A percentile compares a stretch with the other conserved stretches of the same genome.
phyloP scores from a whole-genome alignment of 2,329 filamentous ascomycete genomes.

The Colletotrichum lentis region DNA sequence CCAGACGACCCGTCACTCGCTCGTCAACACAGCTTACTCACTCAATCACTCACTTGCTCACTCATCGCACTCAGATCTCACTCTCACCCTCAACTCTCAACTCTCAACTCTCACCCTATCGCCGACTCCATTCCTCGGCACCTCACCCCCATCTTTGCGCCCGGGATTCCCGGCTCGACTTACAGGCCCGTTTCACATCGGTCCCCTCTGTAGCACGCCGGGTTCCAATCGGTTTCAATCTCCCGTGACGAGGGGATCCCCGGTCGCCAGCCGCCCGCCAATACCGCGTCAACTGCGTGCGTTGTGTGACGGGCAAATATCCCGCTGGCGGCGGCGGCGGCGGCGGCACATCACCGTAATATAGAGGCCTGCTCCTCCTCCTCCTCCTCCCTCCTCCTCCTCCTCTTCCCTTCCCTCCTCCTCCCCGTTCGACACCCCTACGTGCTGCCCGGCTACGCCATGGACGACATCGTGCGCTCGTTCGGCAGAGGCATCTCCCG shows the following conservation, averaged over 20 bases:
- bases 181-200: conserved; percentile 33
- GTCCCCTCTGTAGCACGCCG: conserved; percentile 34
- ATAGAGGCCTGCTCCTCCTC: background rate
- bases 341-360: conserved; percentile 1
- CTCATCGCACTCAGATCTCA: background rate
- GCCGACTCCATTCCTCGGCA: conserved; percentile 17
- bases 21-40: background rate
- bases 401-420: too few relatives aligned
- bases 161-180: conserved; percentile 30
- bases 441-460: conserved; percentile 20
- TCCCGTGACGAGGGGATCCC: conserved; percentile 33
- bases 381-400: too few relatives aligned
- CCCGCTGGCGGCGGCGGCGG: conserved; percentile 14
- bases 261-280: conserved; percentile 24
- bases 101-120: conserved; percentile 14
- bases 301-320: background rate
- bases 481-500: conserved; percentile 34
- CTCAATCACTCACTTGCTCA: background rate
- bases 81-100: background rate
- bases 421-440: background rate
- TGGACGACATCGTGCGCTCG: conserved; percentile 33
- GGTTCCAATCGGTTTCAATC: conserved; percentile 37
- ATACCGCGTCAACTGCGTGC: background rate
- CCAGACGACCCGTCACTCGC: background rate
- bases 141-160: background rate